These are phyloP conservation scores for Phytopythium aichiense DNA, from an alignment of 352 stramenopile species.

Conservation along the genomic window DNA sequence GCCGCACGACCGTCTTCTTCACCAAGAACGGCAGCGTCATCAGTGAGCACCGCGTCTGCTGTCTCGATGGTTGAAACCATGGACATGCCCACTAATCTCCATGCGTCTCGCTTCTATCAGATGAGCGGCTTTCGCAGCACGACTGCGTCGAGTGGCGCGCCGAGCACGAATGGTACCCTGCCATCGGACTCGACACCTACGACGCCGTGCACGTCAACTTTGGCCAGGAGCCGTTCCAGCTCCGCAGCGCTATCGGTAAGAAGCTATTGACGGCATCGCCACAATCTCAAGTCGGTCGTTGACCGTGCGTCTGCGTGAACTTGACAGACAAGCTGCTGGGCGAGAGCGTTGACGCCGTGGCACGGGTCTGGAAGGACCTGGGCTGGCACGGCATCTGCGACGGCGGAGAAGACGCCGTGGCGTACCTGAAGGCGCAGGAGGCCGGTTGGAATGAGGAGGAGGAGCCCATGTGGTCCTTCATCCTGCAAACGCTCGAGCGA, in stretches of 20 bases:
- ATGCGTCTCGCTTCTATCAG: background rate
- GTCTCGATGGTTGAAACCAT: background rate
- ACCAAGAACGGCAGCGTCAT: conserved; percentile 55
- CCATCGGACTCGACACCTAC: conserved; percentile 78
- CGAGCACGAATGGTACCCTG: conserved; percentile 57
- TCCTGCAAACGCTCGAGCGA: conserved; percentile 5
- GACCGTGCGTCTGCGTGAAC: conserved; percentile 1
- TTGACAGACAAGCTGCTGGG: conserved; percentile 18
- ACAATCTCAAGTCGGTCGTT: background rate
- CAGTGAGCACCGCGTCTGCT: background rate
- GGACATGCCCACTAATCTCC: background rate
- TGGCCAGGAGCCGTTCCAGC: conserved; percentile 68
- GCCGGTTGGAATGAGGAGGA: conserved; percentile 8
- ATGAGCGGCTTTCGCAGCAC: background rate
- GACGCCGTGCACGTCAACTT: conserved; percentile 84
- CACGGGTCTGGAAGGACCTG: conserved; percentile 22
- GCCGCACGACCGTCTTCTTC: conserved; percentile 59
- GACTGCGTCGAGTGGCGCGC: conserved; percentile 14
- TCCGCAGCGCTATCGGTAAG: conserved; percentile 12
- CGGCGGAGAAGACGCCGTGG: background rate
- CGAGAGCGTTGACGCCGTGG: conserved; percentile 16
- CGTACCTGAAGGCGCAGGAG: conserved; percentile 1
- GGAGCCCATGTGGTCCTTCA: conserved; percentile 6
- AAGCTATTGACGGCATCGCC: background rate
- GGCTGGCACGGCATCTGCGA: conserved; percentile 27